These are phyloP conservation scores for Lathyrus tuberosus DNA, from an alignment of 306 rosid species.

Conservation along the genomic window DNA sequence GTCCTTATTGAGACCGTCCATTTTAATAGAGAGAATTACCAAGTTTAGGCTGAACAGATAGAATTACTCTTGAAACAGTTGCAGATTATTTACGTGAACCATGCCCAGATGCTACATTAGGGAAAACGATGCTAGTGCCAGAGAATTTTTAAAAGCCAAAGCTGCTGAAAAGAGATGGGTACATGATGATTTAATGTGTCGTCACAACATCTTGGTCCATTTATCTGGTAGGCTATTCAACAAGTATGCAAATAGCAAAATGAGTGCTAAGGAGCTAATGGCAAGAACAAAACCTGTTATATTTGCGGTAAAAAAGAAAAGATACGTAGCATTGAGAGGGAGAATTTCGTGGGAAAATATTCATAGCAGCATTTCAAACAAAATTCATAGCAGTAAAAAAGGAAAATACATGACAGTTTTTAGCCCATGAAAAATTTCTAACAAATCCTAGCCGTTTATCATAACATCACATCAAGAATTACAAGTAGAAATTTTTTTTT, in stretches of 20 bases:
- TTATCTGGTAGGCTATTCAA: constrained; percentile 68
- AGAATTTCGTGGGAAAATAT: no score
- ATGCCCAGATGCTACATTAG: constrained; percentile 55
- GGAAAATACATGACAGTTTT: no score
- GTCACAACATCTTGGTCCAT: constrained; percentile 59
- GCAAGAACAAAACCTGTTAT: no score
- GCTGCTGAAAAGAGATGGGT: constrained; percentile 68
- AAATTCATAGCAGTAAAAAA: no score
- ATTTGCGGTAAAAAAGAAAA: no score
- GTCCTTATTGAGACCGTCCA: constrained; percentile 54
- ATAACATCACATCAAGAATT: no score
- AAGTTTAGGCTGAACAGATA: constrained; percentile 64
- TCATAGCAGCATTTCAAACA: no score
- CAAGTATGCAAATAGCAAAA: constrained; percentile 50
- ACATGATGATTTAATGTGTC: constrained; percentile 66
- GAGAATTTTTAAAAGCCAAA: constrained; percentile 49
- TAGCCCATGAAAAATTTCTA: no score
- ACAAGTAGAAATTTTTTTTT: no score
- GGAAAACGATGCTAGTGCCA: constrained; percentile 45
- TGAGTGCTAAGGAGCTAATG: constrained; percentile 74
- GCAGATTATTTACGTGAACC: constrained; percentile 62
- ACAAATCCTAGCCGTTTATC: no score
- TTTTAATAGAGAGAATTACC: constrained; percentile 74
- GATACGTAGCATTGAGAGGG: no score
- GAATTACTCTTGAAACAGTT: constrained; percentile 55